Conservation (phyloP, 2,329 filamentous ascomycete genomes). For the Sporothrix globosa region DNA sequence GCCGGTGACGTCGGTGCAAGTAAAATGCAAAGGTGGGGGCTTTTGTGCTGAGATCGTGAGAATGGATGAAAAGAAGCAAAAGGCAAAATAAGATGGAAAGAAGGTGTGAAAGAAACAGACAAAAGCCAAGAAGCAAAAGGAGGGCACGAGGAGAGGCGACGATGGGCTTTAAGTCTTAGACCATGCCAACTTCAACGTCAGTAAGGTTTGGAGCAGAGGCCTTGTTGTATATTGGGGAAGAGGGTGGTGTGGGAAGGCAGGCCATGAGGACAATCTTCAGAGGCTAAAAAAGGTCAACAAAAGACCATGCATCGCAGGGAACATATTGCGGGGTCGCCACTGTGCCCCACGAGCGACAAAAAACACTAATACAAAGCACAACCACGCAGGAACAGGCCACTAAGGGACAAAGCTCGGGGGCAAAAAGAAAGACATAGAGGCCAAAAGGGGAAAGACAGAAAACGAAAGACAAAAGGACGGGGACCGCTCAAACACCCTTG, state of each 20-base stretch:
- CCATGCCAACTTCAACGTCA: background rate
- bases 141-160: background rate
- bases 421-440: constrained; percentile 16
- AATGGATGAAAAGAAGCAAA: background rate
- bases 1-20: constrained; percentile 28
- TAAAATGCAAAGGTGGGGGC: background rate
- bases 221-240: constrained; percentile 22
- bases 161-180: constrained; percentile 18
- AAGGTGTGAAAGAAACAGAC: background rate
- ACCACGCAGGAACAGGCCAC: constrained; percentile 17
- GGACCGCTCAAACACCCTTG: background rate
- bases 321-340: constrained; percentile 30
- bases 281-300: constrained; percentile 18
- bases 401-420: constrained; percentile 21
- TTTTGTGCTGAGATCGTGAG: background rate
- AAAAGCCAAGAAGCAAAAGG: constrained; percentile 2
- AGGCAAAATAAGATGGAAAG: constrained; percentile 10
- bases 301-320: constrained; percentile 8
- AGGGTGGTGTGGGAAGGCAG: constrained; percentile 3
- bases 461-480: background rate
- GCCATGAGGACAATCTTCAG: background rate
- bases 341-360: constrained; percentile 5
- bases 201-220: constrained; percentile 14
- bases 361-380: constrained; percentile 21
- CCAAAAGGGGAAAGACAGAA: constrained; percentile 27